Evolutionary conservation across 2,329 filamentous ascomycete species (phyloP).

Genomic region (Talaromyces funiculosus): DNA sequence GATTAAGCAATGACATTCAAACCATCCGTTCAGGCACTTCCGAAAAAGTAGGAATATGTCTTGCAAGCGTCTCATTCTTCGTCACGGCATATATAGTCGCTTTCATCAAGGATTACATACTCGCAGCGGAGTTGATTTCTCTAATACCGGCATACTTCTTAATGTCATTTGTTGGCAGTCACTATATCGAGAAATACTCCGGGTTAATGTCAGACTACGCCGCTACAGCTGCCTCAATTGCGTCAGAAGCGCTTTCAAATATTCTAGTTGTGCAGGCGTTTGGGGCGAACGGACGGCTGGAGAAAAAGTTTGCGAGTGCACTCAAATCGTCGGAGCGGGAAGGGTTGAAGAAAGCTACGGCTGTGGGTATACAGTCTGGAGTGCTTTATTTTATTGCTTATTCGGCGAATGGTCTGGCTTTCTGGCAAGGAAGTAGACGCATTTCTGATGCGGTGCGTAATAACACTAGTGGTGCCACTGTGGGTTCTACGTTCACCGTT

Average conservation of each 20-base stretch:
- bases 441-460: conserved; percentile 38
- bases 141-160: conserved; percentile 44
- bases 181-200: conserved; percentile 42
- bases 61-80: conserved; percentile 60
- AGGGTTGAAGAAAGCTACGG: conserved; percentile 52
- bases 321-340: conserved; percentile 47
- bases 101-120: conserved; percentile 57
- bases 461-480: conserved; percentile 19
- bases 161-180: conserved; percentile 38
- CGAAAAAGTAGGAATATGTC: conserved; percentile 63
- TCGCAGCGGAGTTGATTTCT: conserved; percentile 61
- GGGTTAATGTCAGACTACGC: conserved; percentile 45
- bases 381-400: conserved; percentile 61
- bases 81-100: conserved; percentile 62
- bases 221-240: conserved; percentile 53
- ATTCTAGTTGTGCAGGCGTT: conserved; percentile 56
- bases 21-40: conserved; percentile 63
- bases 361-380: conserved; percentile 53
- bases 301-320: conserved; percentile 50
- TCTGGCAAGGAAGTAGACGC: conserved; percentile 58
- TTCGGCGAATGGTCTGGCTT: conserved; percentile 58
- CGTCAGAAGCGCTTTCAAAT: conserved; percentile 53
- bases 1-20: conserved; percentile 61
- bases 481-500: conserved; percentile 34
- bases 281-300: conserved; percentile 41